These are phyloP conservation scores for Scheffersomyces coipomensis DNA, from an alignment of 805 yeast genomes.

Conservation along the genomic window DNA sequence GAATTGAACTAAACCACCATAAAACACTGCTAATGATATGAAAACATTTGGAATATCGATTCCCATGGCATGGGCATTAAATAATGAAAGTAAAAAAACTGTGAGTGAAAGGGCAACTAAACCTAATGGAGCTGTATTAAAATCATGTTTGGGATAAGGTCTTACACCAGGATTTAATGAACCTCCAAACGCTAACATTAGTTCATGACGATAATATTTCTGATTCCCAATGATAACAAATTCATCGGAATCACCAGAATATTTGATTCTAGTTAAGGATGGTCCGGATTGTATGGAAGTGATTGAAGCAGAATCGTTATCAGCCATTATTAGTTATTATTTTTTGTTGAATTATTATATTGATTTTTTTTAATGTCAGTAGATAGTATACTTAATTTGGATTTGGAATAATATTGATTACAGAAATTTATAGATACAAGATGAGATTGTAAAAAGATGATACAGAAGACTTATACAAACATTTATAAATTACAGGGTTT, in stretches of 20 bases:
- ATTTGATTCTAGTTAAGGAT: neutral
- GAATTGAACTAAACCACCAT: conserved; percentile 62
- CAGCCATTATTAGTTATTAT: too few relatives aligned
- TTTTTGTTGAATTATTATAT: too few relatives aligned
- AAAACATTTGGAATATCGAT: conserved; percentile 51
- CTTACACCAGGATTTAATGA: conserved; percentile 30
- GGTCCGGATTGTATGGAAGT: neutral
- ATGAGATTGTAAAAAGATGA: too few relatives aligned
- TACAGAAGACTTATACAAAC: too few relatives aligned
- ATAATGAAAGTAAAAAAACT: conserved; percentile 57
- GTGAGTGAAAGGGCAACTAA: conserved; percentile 61
- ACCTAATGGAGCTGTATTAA: conserved; percentile 68
- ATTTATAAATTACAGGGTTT: too few relatives aligned
- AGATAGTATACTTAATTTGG: too few relatives aligned
- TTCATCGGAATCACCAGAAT: conserved; percentile 30
- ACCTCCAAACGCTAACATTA: conserved; percentile 39
- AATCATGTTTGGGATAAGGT: conserved; percentile 44
- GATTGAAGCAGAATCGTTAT: too few relatives aligned
- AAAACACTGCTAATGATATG: conserved; percentile 57
- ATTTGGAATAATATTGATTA: too few relatives aligned
- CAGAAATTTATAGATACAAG: too few relatives aligned
- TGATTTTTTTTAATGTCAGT: too few relatives aligned
- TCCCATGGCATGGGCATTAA: conserved; percentile 55
- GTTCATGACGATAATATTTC: conserved; percentile 30
- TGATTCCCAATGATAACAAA: conserved; percentile 28